These are phyloP conservation scores for Plasmodium coatneyi DNA, from an alignment of 169 alveolate species.

Conservation along the genomic window DNA sequence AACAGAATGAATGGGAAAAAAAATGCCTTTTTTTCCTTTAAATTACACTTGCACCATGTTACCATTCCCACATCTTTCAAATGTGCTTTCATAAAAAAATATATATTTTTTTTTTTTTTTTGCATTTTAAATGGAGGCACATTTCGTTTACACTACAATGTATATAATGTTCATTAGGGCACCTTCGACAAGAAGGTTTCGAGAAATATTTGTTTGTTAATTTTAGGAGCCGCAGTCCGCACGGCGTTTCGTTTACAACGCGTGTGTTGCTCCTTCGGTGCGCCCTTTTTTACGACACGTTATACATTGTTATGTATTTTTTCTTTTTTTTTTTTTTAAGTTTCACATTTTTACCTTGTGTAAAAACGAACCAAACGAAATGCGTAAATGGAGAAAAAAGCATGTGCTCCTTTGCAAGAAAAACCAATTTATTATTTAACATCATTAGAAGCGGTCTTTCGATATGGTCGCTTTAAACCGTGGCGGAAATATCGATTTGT, in stretches of 20 bases:
- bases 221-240: not conserved
- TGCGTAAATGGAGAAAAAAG: not conserved
- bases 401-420: not conserved
- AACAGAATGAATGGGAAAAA: not conserved
- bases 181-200: not conserved
- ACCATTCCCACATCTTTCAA: not conserved
- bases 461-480: not conserved
- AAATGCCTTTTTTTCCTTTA: not conserved
- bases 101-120: not conserved
- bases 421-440: not conserved
- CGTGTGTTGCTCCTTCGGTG: not conserved
- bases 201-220: not conserved
- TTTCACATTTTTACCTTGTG: not conserved
- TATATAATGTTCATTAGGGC: constrained; percentile 6
- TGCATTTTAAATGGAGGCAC: not conserved
- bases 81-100: not conserved
- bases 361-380: not conserved
- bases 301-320: not conserved
- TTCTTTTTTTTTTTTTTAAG: not conserved
- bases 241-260: not conserved
- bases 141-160: not conserved
- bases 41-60: not conserved
- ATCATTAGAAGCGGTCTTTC: not conserved
- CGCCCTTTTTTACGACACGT: not conserved
- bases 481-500: not conserved